Evolutionary conservation across 208 protist species (phyloP).

Genomic region (Phytomonas sp.): DNA sequence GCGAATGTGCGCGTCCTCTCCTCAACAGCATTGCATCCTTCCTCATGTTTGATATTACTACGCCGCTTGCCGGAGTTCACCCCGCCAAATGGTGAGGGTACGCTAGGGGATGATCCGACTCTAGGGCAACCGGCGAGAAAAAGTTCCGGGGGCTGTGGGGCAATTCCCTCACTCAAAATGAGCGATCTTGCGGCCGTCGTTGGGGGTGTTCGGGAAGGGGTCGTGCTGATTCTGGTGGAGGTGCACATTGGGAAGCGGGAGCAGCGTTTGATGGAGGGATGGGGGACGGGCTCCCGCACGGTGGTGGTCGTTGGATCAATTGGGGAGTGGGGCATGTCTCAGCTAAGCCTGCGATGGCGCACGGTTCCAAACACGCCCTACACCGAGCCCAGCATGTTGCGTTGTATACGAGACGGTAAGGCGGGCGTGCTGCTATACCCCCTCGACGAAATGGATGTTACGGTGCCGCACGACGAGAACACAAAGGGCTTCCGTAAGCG

Average conservation of each 20-base stretch:
- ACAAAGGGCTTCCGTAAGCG: not conserved
- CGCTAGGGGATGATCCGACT: too few relatives aligned
- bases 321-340: conserved; percentile 34
- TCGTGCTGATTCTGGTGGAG: conserved; percentile 42
- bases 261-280: conserved; percentile 27
- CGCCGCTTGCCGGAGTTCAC: conserved; percentile 17
- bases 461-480: not conserved
- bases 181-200: conserved; percentile 4
- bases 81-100: not conserved
- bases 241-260: conserved; percentile 23
- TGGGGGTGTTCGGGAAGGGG: conserved; percentile 1
- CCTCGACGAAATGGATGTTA: not conserved
- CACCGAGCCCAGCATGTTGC: conserved; percentile 12
- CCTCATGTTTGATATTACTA: conserved; percentile 38
- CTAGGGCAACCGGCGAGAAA: too few relatives aligned
- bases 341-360: conserved; percentile 42
- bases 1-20: conserved; percentile 13
- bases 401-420: conserved; percentile 9
- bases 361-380: conserved; percentile 29
- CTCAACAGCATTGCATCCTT: conserved; percentile 11
- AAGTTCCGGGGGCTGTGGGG: not conserved
- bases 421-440: conserved; percentile 1
- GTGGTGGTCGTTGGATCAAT: conserved; percentile 42
- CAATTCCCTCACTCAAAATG: not conserved
- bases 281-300: conserved; percentile 24